phyloP scores from a whole-genome alignment of 257 asterid genomes.

The Przewalskia tangutica region DNA sequence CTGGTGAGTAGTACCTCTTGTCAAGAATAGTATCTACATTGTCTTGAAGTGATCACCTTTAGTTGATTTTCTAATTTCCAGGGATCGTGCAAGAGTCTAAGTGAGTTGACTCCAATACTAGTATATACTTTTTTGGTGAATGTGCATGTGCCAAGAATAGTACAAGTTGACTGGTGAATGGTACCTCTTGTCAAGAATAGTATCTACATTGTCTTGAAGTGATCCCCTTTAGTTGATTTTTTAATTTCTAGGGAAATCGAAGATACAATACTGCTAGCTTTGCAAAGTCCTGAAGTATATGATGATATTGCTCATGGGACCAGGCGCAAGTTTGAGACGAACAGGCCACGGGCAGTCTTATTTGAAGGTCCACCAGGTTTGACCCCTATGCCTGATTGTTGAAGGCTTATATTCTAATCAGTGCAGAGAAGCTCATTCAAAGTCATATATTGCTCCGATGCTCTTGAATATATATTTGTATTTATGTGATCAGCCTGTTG shows the following conservation, averaged over 20 bases:
- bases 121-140: neutral
- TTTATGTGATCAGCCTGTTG: neutral
- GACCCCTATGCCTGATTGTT: conserved; percentile 10
- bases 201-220: neutral
- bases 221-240: neutral
- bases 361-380: conserved; percentile 99
- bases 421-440: neutral
- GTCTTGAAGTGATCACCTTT: neutral
- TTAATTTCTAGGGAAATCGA: conserved; percentile 57
- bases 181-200: neutral
- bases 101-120: neutral
- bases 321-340: conserved; percentile 88
- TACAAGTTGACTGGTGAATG: neutral
- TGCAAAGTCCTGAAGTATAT: conserved; percentile 88
- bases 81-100: neutral
- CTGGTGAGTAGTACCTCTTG: neutral
- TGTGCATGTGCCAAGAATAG: neutral
- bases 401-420: neutral
- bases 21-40: neutral
- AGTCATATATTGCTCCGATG: neutral
- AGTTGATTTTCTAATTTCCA: neutral
- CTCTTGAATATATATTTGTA: neutral
- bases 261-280: conserved; percentile 82
- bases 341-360: conserved; percentile 90
- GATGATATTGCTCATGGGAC: conserved; percentile 95